Conservation (phyloP, 495 filamentous ascomycete species). For the Daldinia loculata region DNA sequence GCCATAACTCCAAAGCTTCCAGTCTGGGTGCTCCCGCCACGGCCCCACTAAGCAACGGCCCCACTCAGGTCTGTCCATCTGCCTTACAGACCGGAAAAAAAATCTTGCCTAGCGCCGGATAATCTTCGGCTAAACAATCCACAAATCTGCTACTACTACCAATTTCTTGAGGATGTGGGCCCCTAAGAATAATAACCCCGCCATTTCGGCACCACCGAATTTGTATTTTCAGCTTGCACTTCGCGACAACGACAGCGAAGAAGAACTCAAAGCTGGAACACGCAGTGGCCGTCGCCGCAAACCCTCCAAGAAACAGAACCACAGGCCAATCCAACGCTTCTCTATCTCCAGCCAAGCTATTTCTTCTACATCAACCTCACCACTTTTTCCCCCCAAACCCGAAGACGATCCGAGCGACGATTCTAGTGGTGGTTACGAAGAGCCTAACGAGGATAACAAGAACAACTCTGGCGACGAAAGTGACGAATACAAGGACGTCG, state of each 20-base stretch:
- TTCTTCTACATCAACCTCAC: neutral
- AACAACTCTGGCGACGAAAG: neutral
- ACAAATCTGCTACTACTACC: neutral
- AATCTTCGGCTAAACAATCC: neutral
- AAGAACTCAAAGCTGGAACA: neutral
- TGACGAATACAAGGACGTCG: neutral
- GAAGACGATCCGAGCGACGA: neutral
- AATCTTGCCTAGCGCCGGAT: neutral
- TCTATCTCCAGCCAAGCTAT: neutral
- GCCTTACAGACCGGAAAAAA: neutral
- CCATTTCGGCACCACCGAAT: constrained; percentile 10
- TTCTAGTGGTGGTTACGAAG: neutral
- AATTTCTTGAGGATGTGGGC: constrained; percentile 6
- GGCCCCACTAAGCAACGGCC: no score
- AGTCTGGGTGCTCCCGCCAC: no score
- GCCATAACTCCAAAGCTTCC: no score
- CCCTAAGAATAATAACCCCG: neutral
- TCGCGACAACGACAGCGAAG: neutral
- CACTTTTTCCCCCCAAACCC: neutral
- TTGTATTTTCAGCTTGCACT: constrained; percentile 2
- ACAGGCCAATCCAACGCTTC: neutral
- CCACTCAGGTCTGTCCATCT: no score
- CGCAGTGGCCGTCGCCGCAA: neutral
- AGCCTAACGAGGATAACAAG: neutral
- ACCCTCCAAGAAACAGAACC: neutral